Base-by-base conservation (phyloP, 768 basidiomycete species). In the Cyclocybe aegerita region DNA sequence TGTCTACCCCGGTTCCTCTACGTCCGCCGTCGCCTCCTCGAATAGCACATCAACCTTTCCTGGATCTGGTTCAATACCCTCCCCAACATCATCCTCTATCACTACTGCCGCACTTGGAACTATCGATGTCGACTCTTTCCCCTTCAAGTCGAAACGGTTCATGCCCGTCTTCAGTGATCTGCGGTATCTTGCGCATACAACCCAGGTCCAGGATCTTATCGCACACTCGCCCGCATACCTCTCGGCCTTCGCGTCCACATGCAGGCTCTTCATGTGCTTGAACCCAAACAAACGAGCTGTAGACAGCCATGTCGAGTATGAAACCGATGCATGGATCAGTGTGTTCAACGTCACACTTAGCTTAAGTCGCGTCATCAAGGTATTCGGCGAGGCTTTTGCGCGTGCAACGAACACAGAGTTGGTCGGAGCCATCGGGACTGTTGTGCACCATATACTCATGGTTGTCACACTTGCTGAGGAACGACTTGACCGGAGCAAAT, bases 321-420 rank as follows among this genome's bases (percentile, higher is more conserved):
- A 99, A 71, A 88, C 89, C 30, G 97, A 99, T 57, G 88, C 88
- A 14, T 97, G 95, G 96, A 92, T 97, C 54, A 90, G 87, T 59
- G 92, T 97, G 10, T 98, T 98, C 70, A 94, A 95, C 58, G 88
- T 98, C 16, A 94, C 93, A 5, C 80, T 96, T 8, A 94, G 92
- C 32, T 71, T 99, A 17, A 88, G 90, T 5, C 85, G 93, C 39
- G 83, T 93, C 36, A 90, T 92, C 73, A 90, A 93, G 63, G 86
- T 87, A 1, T 91, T 93, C 53, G 95, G 94, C 5, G 90, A 90
- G 57, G 87, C 90, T 0, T 96, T 87, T 62, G 68, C 77, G n/a
- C 72, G 73, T 43, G 57, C 56, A 23, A 53, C 56, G 50, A 52
- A 43, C 37, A 72, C 78, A 2, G 81, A 88, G 54, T 76, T 94